A percentile compares a stretch with the other conserved stretches of the same genome.
These are phyloP conservation scores for Irpex sp. DNA, from an alignment of 1,284 basidiomycete species.

Conservation along the genomic window DNA sequence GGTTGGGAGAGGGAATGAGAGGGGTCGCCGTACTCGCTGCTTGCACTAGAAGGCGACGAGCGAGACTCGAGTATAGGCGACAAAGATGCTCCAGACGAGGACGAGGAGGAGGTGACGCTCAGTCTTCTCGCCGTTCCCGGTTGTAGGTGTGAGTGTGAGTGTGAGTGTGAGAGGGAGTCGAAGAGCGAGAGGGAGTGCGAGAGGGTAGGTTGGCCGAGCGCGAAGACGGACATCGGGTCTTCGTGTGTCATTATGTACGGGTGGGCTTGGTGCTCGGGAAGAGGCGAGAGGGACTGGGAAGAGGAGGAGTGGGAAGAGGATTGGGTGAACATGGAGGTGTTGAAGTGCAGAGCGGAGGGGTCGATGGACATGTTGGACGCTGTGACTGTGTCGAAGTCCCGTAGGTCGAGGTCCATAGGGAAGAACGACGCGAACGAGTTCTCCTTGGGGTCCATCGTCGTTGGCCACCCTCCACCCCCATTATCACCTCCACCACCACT, in stretches of 20 bases:
- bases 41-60: slow-evolving; percentile 18
- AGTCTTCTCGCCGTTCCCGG: slow-evolving; percentile 30
- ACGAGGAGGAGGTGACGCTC: slow-evolving; percentile 41
- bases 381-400: slow-evolving; percentile 27
- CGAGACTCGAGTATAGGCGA: slow-evolving; percentile 38
- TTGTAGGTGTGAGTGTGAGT: slow-evolving; percentile 5
- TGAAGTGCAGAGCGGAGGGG: slow-evolving; percentile 55
- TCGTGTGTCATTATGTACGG: slow-evolving; percentile 1
- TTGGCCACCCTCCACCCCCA: too few relatives aligned
- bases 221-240: slow-evolving; percentile 9
- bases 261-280: neutral
- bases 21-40: slow-evolving; percentile 8
- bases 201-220: neutral
- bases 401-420: slow-evolving; percentile 43
- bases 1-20: neutral
- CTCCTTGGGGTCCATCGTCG: too few relatives aligned
- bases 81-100: slow-evolving; percentile 41
- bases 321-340: slow-evolving; percentile 27
- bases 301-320: slow-evolving; percentile 5
- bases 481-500: too few relatives aligned
- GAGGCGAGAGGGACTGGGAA: too few relatives aligned
- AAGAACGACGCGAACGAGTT: slow-evolving; percentile 7
- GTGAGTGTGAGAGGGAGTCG: too few relatives aligned
- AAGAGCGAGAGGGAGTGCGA: too few relatives aligned
- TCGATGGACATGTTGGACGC: slow-evolving; percentile 46